Evolutionary conservation across 2,329 filamentous ascomycete species (phyloP).

Genomic region (Ophidiomyces ophidiicola): DNA sequence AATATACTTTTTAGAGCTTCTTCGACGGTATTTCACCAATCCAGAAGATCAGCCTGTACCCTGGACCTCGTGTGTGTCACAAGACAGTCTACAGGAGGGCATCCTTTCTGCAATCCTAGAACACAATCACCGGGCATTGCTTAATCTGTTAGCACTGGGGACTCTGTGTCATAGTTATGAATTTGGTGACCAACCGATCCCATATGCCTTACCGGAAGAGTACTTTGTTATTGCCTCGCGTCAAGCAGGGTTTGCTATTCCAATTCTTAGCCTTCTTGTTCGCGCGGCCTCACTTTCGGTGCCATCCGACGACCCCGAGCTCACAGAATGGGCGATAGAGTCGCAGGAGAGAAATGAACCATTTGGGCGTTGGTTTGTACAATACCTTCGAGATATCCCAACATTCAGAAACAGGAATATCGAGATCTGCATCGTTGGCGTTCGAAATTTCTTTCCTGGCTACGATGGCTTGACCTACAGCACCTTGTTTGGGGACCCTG

Average conservation of each 20-base stretch:
- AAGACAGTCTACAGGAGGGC: constrained; percentile 26
- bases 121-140: constrained; percentile 23
- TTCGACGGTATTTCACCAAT: constrained; percentile 20
- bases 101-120: constrained; percentile 30
- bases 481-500: too few species aligned
- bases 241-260: constrained; percentile 17
- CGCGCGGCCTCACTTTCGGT: constrained; percentile 30
- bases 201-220: constrained; percentile 24
- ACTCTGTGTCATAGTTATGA: constrained; percentile 23
- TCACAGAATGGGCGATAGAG: constrained; percentile 29
- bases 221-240: constrained; percentile 26
- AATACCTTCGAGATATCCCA: constrained; percentile 5
- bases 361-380: constrained; percentile 27
- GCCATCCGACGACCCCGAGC: constrained; percentile 25
- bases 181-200: constrained; percentile 4
- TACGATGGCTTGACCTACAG: too few species aligned
- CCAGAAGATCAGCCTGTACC: not conserved
- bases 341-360: constrained; percentile 12
- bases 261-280: constrained; percentile 25
- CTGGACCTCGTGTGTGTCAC: not conserved
- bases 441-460: too few species aligned
- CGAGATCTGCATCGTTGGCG: too few species aligned
- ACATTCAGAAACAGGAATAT: not conserved
- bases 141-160: constrained; percentile 30
- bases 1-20: constrained; percentile 26